Evolutionary conservation across 1,284 basidiomycete species (phyloP).

Genomic region (Butyriboletus appendiculatus): DNA sequence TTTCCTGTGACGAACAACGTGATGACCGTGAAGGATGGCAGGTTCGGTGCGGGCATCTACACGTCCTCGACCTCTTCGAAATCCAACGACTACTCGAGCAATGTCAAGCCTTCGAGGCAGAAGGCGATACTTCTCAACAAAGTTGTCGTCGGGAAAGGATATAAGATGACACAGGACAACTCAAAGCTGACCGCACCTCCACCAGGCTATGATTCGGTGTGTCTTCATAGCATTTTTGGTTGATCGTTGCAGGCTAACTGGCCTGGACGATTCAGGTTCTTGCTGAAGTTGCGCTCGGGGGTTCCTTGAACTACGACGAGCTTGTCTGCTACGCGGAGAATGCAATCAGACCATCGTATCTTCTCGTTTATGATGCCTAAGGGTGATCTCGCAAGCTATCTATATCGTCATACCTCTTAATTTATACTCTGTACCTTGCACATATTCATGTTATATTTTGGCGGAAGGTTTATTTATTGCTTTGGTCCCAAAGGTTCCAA

Average conservation of each 20-base stretch:
- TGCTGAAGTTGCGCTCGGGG: constrained; percentile 52
- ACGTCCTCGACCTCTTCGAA: constrained; percentile 55
- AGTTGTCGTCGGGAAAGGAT: constrained; percentile 67
- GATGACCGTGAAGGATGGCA: constrained; percentile 23
- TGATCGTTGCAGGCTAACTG: constrained; percentile 3
- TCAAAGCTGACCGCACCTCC: constrained; percentile 53
- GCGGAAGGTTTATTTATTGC: constrained; percentile 15
- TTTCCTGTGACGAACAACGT: background rate
- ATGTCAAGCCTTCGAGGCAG: constrained; percentile 48
- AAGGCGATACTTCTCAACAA: constrained; percentile 68
- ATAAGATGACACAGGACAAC: constrained; percentile 58
- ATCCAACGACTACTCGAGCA: constrained; percentile 66
- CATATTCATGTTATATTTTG: background rate
- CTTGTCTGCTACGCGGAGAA: constrained; percentile 65
- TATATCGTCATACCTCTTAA: background rate
- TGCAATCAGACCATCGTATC: constrained; percentile 63
- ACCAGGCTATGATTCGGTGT: constrained; percentile 59
- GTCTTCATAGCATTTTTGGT: constrained; percentile 17
- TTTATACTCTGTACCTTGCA: constrained; percentile 4
- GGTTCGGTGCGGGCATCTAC: constrained; percentile 52
- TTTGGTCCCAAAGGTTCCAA: background rate
- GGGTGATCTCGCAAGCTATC: background rate
- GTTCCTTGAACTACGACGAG: constrained; percentile 63
- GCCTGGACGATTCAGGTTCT: constrained; percentile 44
- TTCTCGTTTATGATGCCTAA: constrained; percentile 60